Base-by-base conservation (phyloP, 768 basidiomycete species). In the Tylopilus plumbeoviolaceoides region DNA sequence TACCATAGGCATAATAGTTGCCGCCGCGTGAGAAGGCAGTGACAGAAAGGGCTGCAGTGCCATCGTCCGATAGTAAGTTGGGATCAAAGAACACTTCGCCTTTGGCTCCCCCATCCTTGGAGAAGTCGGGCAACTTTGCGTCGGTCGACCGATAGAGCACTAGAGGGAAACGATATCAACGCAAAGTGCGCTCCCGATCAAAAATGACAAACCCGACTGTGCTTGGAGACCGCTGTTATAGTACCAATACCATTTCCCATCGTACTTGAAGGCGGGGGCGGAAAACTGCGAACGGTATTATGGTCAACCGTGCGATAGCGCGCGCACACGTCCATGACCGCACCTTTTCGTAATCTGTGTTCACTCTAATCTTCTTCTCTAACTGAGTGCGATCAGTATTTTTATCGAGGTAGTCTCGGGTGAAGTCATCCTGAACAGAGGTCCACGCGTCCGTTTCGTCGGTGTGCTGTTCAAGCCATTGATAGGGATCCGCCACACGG, bases 31-130 rank as follows among this genome's bases (percentile, higher is more conserved):
- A 88, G 66, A 90, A 88, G 33, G 80, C 75, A 20, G 76, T 77
- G 10, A 75, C 70, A 9, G 77, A 67, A 20, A 91, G 71, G 14
- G 87, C 77, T 17, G 82, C 82, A 1, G 87, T 88, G 18, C 88
- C 89, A 62, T 92, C 91, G 7, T 75, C 70, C 27, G 83, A 78
- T 18, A 93, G 72, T 21, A 85, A 63, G 67, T 92, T 93, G 8
- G 86, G 79, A 67, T 93, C 87, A 61, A 92, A 91, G 69, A 88
- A 92, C 4, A 91, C 74, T 64, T 91, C 88, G 27, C 82, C 82
- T 14, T 73, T 78, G 17, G 70, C 63, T 27, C 72, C 75, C 17
- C 68, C 63, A 17, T 72, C 70, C 35, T 73, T 62, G 39, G 76
- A 75, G 62, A 81, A 77, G 57, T 79, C 76, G 38, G 87, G 88